Percentiles rank a stretch among this genome's conserved stretches.
Conservation (phyloP, 116 monocot genomes). For the Zostera marina region DNA sequence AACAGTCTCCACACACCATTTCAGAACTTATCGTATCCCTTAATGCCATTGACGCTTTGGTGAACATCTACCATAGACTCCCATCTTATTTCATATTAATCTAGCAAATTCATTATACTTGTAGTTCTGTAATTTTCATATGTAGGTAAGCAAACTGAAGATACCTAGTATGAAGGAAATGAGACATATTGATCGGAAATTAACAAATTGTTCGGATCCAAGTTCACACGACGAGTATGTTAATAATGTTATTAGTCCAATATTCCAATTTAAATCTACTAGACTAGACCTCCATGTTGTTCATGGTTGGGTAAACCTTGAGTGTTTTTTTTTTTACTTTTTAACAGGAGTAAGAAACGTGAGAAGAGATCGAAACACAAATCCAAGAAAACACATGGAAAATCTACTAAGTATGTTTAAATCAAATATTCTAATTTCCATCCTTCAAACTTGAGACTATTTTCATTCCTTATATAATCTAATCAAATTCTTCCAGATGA, state of each 20-base stretch:
- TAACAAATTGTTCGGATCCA: constrained; percentile 78
- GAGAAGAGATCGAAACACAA: constrained; percentile 89
- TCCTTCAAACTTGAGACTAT: too few species aligned
- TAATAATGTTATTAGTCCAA: too few species aligned
- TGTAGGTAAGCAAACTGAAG: constrained; percentile 37
- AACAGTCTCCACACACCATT: constrained; percentile 17
- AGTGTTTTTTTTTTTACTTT: background rate
- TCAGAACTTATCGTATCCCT: constrained; percentile 30
- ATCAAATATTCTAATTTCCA: too few species aligned
- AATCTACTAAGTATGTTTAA: background rate
- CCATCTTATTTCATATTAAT: too few species aligned
- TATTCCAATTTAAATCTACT: background rate
- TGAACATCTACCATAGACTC: constrained; percentile 11
- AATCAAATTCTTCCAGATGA: too few species aligned
- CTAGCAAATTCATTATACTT: too few species aligned
- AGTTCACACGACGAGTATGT: constrained; percentile 74
- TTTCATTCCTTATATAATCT: too few species aligned
- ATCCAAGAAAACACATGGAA: constrained; percentile 51
- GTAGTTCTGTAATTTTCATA: background rate
- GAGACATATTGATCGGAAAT: constrained; percentile 83
- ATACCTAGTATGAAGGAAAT: constrained; percentile 67
- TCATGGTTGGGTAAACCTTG: background rate
- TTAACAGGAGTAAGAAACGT: constrained; percentile 52
- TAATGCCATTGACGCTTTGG: constrained; percentile 47
- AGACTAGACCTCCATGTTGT: background rate